These are phyloP conservation scores for Pichia kudriavzevii DNA, from an alignment of 1,139 yeast genomes.

Conservation along the genomic window DNA sequence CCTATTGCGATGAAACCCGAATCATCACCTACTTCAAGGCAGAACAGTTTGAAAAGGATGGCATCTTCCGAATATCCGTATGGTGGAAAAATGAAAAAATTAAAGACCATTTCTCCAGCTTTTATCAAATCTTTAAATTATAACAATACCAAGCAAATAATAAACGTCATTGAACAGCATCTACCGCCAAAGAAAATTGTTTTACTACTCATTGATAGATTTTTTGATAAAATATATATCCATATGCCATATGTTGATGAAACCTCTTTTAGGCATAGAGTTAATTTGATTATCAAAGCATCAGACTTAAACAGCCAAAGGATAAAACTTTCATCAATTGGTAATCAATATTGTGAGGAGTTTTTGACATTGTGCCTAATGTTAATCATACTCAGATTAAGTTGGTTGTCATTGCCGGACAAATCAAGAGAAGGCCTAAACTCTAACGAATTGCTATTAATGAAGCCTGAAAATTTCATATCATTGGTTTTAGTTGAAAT, in stretches of 20 bases:
- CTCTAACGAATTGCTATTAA: slow-evolving; percentile 24
- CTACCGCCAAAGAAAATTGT: slow-evolving; percentile 32
- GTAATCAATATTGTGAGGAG: slow-evolving; percentile 30
- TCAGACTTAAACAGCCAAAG: slow-evolving; percentile 27
- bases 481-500: slow-evolving; percentile 29
- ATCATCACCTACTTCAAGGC: slow-evolving; percentile 9
- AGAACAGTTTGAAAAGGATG: slow-evolving; percentile 11
- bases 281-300: slow-evolving; percentile 28
- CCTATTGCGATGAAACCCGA: slow-evolving; percentile 19
- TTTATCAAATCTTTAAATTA: slow-evolving; percentile 27
- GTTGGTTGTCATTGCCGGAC: slow-evolving; percentile 42
- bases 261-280: slow-evolving; percentile 28
- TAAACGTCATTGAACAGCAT: slow-evolving; percentile 33
- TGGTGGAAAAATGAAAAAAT: slow-evolving; percentile 17
- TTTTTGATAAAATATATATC: slow-evolving; percentile 33
- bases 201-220: slow-evolving; percentile 33
- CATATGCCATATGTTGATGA: slow-evolving; percentile 37
- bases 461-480: slow-evolving; percentile 29
- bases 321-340: slow-evolving; percentile 25
- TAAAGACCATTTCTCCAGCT: slow-evolving; percentile 25
- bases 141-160: slow-evolving; percentile 28
- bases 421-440: slow-evolving; percentile 18
- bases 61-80: background rate
- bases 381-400: slow-evolving; percentile 39
- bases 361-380: slow-evolving; percentile 35